Conservation (phyloP, 2,329 filamentous ascomycete genomes). For the Sordariomycetes sp. region DNA sequence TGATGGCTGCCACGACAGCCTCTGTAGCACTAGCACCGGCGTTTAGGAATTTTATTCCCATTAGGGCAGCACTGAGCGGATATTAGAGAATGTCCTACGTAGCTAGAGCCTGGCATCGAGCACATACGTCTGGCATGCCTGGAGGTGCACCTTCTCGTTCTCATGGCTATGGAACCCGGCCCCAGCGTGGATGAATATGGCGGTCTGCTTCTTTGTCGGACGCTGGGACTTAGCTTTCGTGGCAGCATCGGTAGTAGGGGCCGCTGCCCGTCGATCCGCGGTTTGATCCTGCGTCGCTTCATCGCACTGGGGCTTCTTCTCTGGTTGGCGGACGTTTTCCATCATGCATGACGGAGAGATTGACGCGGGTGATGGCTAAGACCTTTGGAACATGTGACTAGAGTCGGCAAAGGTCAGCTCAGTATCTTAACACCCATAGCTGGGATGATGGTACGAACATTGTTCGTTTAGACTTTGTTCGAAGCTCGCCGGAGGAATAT, state of each 20-base stretch:
- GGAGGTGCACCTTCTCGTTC: conserved; percentile 75
- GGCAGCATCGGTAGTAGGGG: background rate
- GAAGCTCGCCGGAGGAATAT: too few species aligned
- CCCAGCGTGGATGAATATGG: conserved; percentile 91
- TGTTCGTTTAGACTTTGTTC: background rate
- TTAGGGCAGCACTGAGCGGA: conserved; percentile 55
- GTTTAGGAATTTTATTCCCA: conserved; percentile 70
- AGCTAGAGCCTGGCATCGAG: background rate
- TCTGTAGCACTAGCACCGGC: conserved; percentile 71
- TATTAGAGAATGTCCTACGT: background rate
- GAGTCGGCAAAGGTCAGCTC: background rate
- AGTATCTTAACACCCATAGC: background rate
- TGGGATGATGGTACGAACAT: background rate
- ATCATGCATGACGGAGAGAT: background rate
- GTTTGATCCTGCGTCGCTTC: background rate
- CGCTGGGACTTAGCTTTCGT: background rate
- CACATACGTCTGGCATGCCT: conserved; percentile 75
- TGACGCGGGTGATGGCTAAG: background rate
- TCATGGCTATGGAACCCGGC: conserved; percentile 84
- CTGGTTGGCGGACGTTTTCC: background rate
- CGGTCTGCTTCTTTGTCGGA: conserved; percentile 26
- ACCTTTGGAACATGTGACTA: background rate
- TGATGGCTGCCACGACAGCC: conserved; percentile 81
- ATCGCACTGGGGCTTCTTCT: background rate
- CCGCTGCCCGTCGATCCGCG: background rate